These are phyloP conservation scores for Podospora bellae-mahoneyi DNA, from an alignment of 495 filamentous ascomycete species.

Conservation along the genomic window DNA sequence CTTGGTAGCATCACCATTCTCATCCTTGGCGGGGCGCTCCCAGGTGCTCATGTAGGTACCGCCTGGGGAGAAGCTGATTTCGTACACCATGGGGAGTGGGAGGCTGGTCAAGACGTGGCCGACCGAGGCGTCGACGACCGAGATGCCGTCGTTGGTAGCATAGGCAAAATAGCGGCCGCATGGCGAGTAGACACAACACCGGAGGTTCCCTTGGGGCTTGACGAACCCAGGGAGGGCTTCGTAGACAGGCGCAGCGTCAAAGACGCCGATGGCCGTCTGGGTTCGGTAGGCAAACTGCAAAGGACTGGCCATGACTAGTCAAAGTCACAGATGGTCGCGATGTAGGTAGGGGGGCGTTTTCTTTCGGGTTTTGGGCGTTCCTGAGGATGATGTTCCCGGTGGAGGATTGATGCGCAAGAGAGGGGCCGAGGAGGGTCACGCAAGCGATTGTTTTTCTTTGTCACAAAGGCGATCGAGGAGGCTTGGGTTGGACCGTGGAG, in stretches of 20 bases:
- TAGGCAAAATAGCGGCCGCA: conserved; percentile 94
- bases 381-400: conserved; percentile 4
- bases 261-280: conserved; percentile 89
- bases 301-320: conserved; percentile 82
- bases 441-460: not conserved
- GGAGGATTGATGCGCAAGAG: not conserved
- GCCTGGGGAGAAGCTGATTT: conserved; percentile 87
- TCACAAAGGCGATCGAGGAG: not conserved
- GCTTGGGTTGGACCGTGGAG: not conserved
- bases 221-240: conserved; percentile 77
- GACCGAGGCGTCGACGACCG: conserved; percentile 74
- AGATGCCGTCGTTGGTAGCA: conserved; percentile 84
- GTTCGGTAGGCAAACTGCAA: conserved; percentile 95
- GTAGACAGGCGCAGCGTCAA: conserved; percentile 87
- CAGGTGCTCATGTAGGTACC: conserved; percentile 94
- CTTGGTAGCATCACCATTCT: conserved; percentile 85
- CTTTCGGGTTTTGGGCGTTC: conserved; percentile 9
- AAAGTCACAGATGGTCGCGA: conserved; percentile 63
- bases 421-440: not conserved
- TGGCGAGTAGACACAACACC: conserved; percentile 91
- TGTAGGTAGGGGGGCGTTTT: conserved; percentile 22
- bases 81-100: conserved; percentile 77
- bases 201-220: conserved; percentile 87
- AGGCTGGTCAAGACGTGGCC: conserved; percentile 75
- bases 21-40: conserved; percentile 91